Evolutionary conservation across 2,329 filamentous ascomycete species (phyloP), one percentile per base, ranked within the genome.

Genomic region (Remersonia thermophila): DNA sequence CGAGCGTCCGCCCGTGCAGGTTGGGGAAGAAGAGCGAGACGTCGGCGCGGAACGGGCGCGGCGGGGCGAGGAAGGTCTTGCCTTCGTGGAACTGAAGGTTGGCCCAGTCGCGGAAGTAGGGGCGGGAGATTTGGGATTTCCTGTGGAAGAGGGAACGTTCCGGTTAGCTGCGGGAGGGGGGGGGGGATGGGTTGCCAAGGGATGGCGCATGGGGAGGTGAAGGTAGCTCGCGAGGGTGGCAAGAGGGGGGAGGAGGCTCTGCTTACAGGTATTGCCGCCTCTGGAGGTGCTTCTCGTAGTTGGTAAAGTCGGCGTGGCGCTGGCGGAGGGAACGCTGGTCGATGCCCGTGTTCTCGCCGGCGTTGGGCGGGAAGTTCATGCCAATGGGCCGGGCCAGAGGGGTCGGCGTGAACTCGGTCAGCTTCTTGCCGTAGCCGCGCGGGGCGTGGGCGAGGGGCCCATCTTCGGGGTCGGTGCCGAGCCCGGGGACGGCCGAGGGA

Each of bases 31-130:
- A 96, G 45, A 95, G 72, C 4, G 89, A 81, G 35, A 77, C 71
- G 27, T 93, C 83, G 46, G 71, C 71, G 52, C 78, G 81, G 69
- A 96, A 96, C 33, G 89, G 70, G n/a, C 80, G 70, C 3, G 82
- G 75, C 27, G 89, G 89, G 14, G 85, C 78, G 35, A 89, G 65
- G 62, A 95, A 98, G 16, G 85, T 85, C 61, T 98, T 98, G 52
- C 91, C 91, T 50, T 86, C 76, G 61, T 91, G 79, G 47, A 79
- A 71, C 35, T 69, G 68, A 58, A 95, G 73, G 60, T 93, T 91
- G 41, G 74, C 75, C 82, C 86, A 95, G 67, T 98, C 89, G 57
- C 86, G 82, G 64, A 94, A 98, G 61, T 98, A 98, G 2, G 89
- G 87, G 40, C 83, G 83, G 14, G 79, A 67, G 53, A 93, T 79